phyloP scores from a whole-genome alignment of 805 yeast species.

The Candida bentonensis region DNA sequence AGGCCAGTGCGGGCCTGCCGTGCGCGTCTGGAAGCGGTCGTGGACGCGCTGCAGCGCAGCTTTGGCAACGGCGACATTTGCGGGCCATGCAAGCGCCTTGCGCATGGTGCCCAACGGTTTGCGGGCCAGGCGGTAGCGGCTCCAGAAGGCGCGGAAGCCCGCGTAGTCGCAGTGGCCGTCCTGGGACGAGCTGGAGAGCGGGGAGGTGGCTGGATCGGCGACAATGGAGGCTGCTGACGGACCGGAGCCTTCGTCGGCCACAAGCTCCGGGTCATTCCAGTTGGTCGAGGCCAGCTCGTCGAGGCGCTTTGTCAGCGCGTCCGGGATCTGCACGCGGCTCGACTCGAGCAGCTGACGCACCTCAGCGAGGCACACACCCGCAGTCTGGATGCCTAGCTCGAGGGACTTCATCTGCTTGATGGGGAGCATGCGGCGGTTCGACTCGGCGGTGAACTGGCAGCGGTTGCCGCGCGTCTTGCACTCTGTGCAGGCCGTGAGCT shows the following conservation, averaged over 20 bases:
- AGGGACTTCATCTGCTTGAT: constrained; percentile 10
- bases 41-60: not conserved
- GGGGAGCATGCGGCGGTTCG: constrained; percentile 16
- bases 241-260: not conserved
- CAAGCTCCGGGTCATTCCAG: not conserved
- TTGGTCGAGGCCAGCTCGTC: not conserved
- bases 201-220: not conserved
- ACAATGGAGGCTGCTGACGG: not conserved
- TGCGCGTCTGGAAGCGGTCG: not conserved
- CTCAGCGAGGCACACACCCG: constrained; percentile 6
- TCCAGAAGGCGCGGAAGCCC: not conserved
- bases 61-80: not conserved
- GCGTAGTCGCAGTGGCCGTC: not conserved
- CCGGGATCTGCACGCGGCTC: constrained; percentile 8
- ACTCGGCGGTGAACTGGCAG: constrained; percentile 18
- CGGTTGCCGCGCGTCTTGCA: constrained; percentile 16
- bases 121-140: not conserved
- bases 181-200: not conserved
- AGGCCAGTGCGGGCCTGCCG: not conserved
- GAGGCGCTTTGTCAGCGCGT: constrained; percentile 2
- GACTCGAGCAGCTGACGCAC: constrained; percentile 6
- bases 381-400: constrained; percentile 7
- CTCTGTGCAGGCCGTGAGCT: constrained; percentile 17
- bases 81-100: not conserved
- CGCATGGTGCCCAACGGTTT: not conserved